Base-by-base conservation (phyloP, 2,329 filamentous ascomycete genomes). In the Grosmannia huntii region DNA sequence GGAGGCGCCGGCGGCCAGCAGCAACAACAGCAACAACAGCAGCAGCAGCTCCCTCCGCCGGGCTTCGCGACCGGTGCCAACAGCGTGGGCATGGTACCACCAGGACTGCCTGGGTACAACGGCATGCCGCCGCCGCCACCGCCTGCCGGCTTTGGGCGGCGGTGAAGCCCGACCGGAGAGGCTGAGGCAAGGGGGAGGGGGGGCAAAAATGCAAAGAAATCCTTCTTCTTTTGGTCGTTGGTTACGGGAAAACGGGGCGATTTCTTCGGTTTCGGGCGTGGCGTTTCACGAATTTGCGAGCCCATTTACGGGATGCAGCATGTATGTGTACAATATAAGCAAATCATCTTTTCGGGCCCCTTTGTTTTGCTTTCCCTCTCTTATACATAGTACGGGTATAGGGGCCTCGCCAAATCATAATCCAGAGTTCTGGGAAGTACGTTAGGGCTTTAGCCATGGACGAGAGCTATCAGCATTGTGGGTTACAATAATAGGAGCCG, bases 41-140 rank as follows among this genome's bases (percentile, higher is more conserved):
- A 16, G n/a, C 74, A 5, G 72, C 73, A 25, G 65, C 65, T 38
- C 36, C 36, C 36, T 12, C 36, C 36, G 36, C 5, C 36, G 36
- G 36, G 36, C 0, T 76, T 76, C 21, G 41, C 57, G 7, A 64
- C 68, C 2, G 72, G 71, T 44, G 67, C 72, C 36, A 70, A 69
- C 14, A 68, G 69, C 10, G 64, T 64, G 5, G 63, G 67, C 27
- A 65, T 67, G 28, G 60, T 61, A n/a, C 70, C 75, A 10, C 58
- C 60, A 3, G 41, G 56, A 6, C 25, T 23, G 14, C 57, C 60
- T 21, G 46, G 57, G 46, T 56, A 57, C 48, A 60, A 59, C 48
- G 56, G 57, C 21, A 63, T 63, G 62, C 60, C 60, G 33, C 61
- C 60, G 23, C 61, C 62, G 4, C 57, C 57, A 21, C 64, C 66